Base-by-base conservation (phyloP, 768 basidiomycete genomes). In the Termitomyces heimii region DNA sequence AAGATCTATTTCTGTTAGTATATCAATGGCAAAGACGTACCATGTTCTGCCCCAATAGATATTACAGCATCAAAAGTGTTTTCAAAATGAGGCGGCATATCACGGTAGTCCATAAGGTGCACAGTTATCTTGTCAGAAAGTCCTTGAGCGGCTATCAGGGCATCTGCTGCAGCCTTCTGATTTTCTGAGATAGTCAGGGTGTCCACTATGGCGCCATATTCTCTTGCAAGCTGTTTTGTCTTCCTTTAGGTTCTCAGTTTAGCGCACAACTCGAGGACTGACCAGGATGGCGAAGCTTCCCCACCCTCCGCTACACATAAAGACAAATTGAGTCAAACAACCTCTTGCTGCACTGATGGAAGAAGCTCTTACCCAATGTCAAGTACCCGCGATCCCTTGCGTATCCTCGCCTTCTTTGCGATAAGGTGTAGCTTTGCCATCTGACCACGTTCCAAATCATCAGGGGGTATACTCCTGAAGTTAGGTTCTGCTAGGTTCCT, bases 81-180 rank as follows among this genome's bases (percentile, higher is more conserved):
- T 63, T 81, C 75, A 63, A 82, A 88, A 26, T 77, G 72, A 0
- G 71, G 57, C 2, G 81, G 78, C 18, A 83, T 78, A 43, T 81
- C 77, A 35, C 87, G 77, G 65, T 88, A 88, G 61, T 88, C 86
- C 73, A 86, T 74, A 39, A 88, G 67, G 66, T 86, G 86, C 7
- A 87, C 83, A 8, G 78, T 78, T 56, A 88, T 78, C 32, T 73
- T 70, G 40, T 77, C 68, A 37, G 75, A 65, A 13, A 82, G 65
- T 10, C 81, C 82, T 1, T 80, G 81, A 8, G 66, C 72, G 35
- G 66, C 70, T 60, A 87, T 76, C 20, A 84, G 75, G 55, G 82
- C 78, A 55, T 86, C 84, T 3, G 84, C 86, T 39, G 85, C 75
- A 14, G 66, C 67, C 58, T 86, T 85, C 64, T 88, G 86, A 65